A percentile compares a stretch with the other conserved stretches of the same genome.
Evolutionary conservation across 2,329 filamentous ascomycete species (phyloP).

Genomic region (Pyrenophora tritici-repentis): DNA sequence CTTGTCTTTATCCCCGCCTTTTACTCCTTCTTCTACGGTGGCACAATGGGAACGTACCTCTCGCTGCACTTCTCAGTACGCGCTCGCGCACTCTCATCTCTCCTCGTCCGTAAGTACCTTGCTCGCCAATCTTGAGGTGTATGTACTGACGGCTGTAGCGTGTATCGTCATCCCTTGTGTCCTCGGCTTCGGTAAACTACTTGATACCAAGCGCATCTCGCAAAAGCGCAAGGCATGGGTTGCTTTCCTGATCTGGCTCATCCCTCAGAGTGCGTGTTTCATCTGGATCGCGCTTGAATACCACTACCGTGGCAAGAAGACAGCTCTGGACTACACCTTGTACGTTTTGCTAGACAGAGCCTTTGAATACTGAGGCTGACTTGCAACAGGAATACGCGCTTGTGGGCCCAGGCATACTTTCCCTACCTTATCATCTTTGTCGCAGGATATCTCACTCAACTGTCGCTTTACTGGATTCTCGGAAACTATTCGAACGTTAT

Average conservation of each 20-base stretch:
- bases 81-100: conserved; percentile 14
- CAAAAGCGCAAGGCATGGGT: conserved; percentile 11
- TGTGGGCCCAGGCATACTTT: conserved; percentile 10
- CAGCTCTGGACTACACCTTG: conserved; percentile 8
- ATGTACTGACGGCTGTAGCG: conserved; percentile 2
- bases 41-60: conserved; percentile 16
- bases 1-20: conserved; percentile 11
- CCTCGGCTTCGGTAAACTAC: conserved; percentile 11
- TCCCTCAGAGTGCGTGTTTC: conserved; percentile 11
- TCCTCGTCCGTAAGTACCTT: conserved; percentile 10
- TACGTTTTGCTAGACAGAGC: neutral
- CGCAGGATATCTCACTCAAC: conserved; percentile 10
- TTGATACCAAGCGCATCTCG: conserved; percentile 8
- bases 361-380: neutral
- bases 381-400: neutral
- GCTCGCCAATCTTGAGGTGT: too few relatives aligned
- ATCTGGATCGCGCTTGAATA: conserved; percentile 15
- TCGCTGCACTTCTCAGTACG: conserved; percentile 18
- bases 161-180: conserved; percentile 9
- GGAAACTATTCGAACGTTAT: conserved; percentile 10
- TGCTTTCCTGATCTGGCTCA: conserved; percentile 7
- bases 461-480: conserved; percentile 16
- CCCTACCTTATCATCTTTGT: conserved; percentile 13
- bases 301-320: conserved; percentile 3
- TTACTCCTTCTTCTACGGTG: conserved; percentile 18